Conservation (phyloP, 805 yeast genomes). For the Candida quercuum region DNA sequence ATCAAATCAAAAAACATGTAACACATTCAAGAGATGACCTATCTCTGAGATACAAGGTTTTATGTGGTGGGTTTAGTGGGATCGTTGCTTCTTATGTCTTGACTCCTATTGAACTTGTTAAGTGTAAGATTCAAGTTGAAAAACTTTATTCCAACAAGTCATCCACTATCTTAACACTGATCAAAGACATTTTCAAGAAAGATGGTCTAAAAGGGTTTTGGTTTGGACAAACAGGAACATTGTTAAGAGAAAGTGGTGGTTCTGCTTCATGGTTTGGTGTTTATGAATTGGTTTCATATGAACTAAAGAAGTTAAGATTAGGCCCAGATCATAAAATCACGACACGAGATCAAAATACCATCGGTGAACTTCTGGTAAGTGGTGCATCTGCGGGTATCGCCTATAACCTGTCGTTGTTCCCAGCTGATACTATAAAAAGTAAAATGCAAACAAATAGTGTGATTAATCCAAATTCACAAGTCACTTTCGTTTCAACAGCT, state of each 20-base stretch:
- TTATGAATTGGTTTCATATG: conserved; percentile 51
- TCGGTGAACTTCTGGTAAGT: conserved; percentile 56
- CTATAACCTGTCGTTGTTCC: conserved; percentile 76
- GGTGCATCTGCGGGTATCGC: conserved; percentile 87
- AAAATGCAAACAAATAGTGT: conserved; percentile 66
- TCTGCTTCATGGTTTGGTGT: conserved; percentile 94
- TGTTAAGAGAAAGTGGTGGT: conserved; percentile 80
- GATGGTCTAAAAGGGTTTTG: conserved; percentile 73
- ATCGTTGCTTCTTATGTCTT: conserved; percentile 74
- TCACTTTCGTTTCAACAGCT: conserved; percentile 33
- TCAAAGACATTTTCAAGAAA: conserved; percentile 35
- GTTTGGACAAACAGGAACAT: conserved; percentile 82
- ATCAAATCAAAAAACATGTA: conserved; percentile 25
- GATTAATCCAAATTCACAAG: conserved; percentile 20
- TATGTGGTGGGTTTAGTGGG: conserved; percentile 81
- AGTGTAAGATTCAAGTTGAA: conserved; percentile 81
- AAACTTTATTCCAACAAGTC: conserved; percentile 24
- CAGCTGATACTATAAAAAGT: conserved; percentile 87
- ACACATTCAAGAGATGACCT: conserved; percentile 18
- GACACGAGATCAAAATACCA: conserved; percentile 26
- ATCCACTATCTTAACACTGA: conserved; percentile 31
- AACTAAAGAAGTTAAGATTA: conserved; percentile 31
- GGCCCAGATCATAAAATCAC: conserved; percentile 16
- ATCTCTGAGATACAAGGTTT: conserved; percentile 40
- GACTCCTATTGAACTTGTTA: conserved; percentile 89